These are phyloP conservation scores for Phylloporus sp. DNA, from an alignment of 768 basidiomycete genomes.

Conservation along the genomic window DNA sequence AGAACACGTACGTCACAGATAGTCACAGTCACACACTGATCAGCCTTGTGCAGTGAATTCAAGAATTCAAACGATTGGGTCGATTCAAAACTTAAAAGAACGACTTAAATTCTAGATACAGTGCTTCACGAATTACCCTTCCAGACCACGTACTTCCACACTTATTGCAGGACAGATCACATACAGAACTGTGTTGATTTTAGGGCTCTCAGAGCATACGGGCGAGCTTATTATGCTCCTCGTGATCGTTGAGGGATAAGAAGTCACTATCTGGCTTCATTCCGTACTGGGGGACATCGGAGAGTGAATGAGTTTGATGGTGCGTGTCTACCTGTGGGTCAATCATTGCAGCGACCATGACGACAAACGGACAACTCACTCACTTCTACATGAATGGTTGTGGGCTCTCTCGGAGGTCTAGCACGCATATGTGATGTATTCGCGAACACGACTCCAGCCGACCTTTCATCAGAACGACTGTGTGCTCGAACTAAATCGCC, in stretches of 20 bases:
- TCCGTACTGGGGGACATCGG: slow-evolving; percentile 21
- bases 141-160: background rate
- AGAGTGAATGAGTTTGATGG: slow-evolving; percentile 21
- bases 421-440: slow-evolving; percentile 15
- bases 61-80: background rate
- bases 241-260: slow-evolving; percentile 20
- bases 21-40: slow-evolving; percentile 18
- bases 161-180: background rate
- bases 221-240: slow-evolving; percentile 13
- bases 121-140: background rate
- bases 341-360: slow-evolving; percentile 1
- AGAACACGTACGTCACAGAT: slow-evolving; percentile 23
- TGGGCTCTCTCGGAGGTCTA: slow-evolving; percentile 12
- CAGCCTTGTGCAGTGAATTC: background rate
- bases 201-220: slow-evolving; percentile 10
- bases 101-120: slow-evolving; percentile 6
- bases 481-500: background rate
- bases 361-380: background rate
- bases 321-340: slow-evolving; percentile 28
- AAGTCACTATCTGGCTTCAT: slow-evolving; percentile 24
- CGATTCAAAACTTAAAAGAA: slow-evolving; percentile 10
- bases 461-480: slow-evolving; percentile 21
- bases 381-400: slow-evolving; percentile 35
- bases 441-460: slow-evolving; percentile 15
- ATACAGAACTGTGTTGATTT: background rate